These are phyloP conservation scores for Aspergillus udagawae DNA, from an alignment of 2,329 filamentous ascomycete species.

Conservation along the genomic window DNA sequence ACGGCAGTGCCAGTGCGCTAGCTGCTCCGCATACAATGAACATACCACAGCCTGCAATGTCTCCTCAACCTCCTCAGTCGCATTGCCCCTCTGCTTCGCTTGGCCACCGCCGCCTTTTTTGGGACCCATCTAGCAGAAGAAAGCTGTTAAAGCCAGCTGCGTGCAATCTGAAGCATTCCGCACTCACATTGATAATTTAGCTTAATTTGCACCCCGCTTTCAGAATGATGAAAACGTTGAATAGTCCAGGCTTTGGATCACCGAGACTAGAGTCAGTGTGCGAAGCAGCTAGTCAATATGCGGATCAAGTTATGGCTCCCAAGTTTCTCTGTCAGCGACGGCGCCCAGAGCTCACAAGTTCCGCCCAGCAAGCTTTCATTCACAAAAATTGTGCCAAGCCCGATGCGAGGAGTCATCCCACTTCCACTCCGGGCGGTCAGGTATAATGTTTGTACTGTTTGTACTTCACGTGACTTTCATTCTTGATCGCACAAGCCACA, in stretches of 20 bases:
- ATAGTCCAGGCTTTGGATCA: background rate
- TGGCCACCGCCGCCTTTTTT: constrained; percentile 29
- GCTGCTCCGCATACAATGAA: constrained; percentile 8
- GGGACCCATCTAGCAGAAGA: constrained; percentile 26
- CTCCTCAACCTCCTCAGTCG: constrained; percentile 58
- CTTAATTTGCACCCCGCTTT: background rate
- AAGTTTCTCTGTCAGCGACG: background rate
- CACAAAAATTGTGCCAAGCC: constrained; percentile 32
- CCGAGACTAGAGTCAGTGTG: background rate
- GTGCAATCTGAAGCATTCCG: background rate
- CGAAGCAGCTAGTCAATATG: constrained; percentile 1
- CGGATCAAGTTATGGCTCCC: background rate
- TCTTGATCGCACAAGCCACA: constrained; percentile 10
- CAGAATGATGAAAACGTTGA: background rate
- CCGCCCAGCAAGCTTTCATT: constrained; percentile 10
- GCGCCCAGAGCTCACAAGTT: background rate
- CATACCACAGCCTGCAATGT: constrained; percentile 60
- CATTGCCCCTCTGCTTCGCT: constrained; percentile 31
- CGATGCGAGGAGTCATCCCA: constrained; percentile 18
- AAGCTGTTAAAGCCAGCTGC: background rate
- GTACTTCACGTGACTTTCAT: constrained; percentile 2
- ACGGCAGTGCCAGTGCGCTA: background rate
- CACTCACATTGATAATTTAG: constrained; percentile 4
- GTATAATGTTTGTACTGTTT: constrained; percentile 14
- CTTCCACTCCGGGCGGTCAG: constrained; percentile 4